phyloP scores from a whole-genome alignment of 2,329 filamentous ascomycete species.

The Claviceps sp. region DNA sequence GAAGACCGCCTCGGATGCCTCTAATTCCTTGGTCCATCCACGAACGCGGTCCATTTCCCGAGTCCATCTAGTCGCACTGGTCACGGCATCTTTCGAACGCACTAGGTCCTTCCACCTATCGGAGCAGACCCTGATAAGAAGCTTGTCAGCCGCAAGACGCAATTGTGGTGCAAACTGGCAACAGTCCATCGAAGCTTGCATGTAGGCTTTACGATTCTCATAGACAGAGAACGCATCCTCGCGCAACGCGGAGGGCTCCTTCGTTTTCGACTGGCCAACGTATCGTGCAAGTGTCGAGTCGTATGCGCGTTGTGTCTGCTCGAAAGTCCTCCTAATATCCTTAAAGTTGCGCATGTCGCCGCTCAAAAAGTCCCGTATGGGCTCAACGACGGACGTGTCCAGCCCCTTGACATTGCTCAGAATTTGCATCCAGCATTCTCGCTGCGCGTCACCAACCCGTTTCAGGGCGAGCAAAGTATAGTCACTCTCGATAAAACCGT shows the following conservation, averaged over 20 bases:
- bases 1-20: conserved; percentile 72
- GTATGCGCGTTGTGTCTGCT: conserved; percentile 70
- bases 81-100: conserved; percentile 50
- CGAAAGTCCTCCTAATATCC: conserved; percentile 63
- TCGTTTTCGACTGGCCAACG: conserved; percentile 74
- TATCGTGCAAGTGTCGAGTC: conserved; percentile 74
- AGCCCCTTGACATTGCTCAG: conserved; percentile 63
- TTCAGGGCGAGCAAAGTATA: conserved; percentile 82
- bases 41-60: conserved; percentile 81
- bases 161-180: conserved; percentile 79
- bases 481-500: conserved; percentile 85
- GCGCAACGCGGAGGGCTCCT: conserved; percentile 78
- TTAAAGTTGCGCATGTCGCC: conserved; percentile 78
- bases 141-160: conserved; percentile 68
- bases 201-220: conserved; percentile 78
- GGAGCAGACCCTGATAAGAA: conserved; percentile 71
- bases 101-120: conserved; percentile 86
- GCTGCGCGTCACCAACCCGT: conserved; percentile 70
- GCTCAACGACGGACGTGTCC: conserved; percentile 65
- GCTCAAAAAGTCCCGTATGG: conserved; percentile 63
- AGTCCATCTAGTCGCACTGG: conserved; percentile 52
- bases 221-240: conserved; percentile 95
- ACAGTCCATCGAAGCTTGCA: conserved; percentile 88
- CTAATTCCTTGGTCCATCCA: conserved; percentile 92
- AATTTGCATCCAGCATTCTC: conserved; percentile 75